A percentile compares a stretch with the other conserved stretches of the same genome.
These are phyloP conservation scores for Yamadazyma insecticola DNA, from an alignment of 805 yeast species.

Conservation along the genomic window DNA sequence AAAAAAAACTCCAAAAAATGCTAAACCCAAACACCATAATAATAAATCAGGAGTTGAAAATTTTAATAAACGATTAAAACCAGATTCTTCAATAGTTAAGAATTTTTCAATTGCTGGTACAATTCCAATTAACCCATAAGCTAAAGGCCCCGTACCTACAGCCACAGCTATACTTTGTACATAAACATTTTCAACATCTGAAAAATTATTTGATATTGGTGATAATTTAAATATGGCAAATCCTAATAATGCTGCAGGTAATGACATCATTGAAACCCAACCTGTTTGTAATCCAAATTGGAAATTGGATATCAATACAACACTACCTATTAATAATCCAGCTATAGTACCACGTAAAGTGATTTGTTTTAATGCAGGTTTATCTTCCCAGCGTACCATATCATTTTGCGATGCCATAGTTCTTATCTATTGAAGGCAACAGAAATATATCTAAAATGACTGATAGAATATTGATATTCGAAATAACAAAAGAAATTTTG, in stretches of 20 bases:
- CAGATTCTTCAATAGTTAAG: conserved; percentile 72
- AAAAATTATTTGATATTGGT: conserved; percentile 41
- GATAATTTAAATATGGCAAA: conserved; percentile 70
- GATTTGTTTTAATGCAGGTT: too few relatives aligned
- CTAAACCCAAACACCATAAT: conserved; percentile 82
- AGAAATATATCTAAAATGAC: too few relatives aligned
- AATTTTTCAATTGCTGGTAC: conserved; percentile 94
- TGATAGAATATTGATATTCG: too few relatives aligned
- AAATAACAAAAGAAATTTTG: too few relatives aligned
- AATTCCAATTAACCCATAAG: conserved; percentile 93
- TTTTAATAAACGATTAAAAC: conserved; percentile 38
- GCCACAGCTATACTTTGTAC: conserved; percentile 94
- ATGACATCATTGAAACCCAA: conserved; percentile 99
- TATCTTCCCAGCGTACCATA: too few relatives aligned
- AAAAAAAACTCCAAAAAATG: conserved; percentile 92
- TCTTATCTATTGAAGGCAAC: too few relatives aligned
- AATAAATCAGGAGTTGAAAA: conserved; percentile 51
- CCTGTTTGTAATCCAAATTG: conserved; percentile 97
- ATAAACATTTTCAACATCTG: conserved; percentile 93
- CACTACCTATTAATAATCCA: conserved; percentile 81
- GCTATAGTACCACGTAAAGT: conserved; percentile 70
- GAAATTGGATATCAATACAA: conserved; percentile 84
- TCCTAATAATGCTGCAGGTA: conserved; percentile 88
- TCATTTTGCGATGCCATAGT: too few relatives aligned
- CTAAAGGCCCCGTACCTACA: conserved; percentile 95